phyloP scores from a whole-genome alignment of 2,329 filamentous ascomycete species.

The Paraphoma chrysanthemicola region DNA sequence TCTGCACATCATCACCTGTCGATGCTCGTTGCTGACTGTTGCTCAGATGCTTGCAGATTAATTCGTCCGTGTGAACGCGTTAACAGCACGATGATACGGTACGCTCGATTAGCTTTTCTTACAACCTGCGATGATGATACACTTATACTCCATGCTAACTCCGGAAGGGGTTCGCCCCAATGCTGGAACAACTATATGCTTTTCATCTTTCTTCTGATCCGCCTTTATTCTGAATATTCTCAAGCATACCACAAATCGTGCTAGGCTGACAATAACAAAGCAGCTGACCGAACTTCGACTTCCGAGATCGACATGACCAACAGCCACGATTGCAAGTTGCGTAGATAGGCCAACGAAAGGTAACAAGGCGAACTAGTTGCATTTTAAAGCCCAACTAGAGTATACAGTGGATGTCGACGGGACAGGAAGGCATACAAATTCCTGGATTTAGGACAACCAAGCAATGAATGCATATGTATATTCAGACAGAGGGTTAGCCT shows the following conservation, averaged over 20 bases:
- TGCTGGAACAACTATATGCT: slow-evolving; percentile 46
- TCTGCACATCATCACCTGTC: background rate
- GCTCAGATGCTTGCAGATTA: slow-evolving; percentile 5
- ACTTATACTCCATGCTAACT: slow-evolving; percentile 49
- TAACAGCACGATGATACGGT: background rate
- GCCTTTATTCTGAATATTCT: slow-evolving; percentile 1
- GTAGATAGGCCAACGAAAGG: too few relatives aligned
- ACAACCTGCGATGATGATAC: slow-evolving; percentile 40
- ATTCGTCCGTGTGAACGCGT: background rate
- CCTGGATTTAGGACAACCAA: too few relatives aligned
- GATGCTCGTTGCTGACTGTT: slow-evolving; percentile 18
- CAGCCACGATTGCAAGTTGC: too few relatives aligned
- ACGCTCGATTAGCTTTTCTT: slow-evolving; percentile 1
- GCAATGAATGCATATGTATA: too few relatives aligned
- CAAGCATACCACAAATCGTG: background rate
- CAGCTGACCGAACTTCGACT: background rate
- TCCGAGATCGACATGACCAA: too few relatives aligned
- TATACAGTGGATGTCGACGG: too few relatives aligned
- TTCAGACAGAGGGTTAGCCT: too few relatives aligned
- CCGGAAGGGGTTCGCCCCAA: slow-evolving; percentile 40
- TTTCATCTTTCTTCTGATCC: slow-evolving; percentile 51
- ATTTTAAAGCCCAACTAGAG: too few relatives aligned
- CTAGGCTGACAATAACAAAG: slow-evolving; percentile 3
- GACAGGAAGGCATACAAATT: too few relatives aligned
- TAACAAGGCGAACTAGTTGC: too few relatives aligned